phyloP scores from a whole-genome alignment of 1,284 basidiomycete species.

The Apiotrichum akiyoshidainum region DNA sequence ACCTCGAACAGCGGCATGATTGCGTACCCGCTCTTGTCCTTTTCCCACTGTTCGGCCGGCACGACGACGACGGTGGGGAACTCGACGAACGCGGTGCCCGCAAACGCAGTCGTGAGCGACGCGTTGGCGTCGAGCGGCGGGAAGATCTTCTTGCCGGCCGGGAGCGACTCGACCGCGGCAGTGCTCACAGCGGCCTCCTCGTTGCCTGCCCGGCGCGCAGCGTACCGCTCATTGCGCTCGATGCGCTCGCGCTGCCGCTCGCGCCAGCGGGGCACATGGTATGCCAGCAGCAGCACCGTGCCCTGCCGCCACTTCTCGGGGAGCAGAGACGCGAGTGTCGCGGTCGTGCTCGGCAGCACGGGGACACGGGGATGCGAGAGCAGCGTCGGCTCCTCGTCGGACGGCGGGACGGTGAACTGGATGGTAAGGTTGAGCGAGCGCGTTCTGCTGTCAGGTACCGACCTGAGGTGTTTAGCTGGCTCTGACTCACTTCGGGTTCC shows the following conservation, averaged over 20 bases:
- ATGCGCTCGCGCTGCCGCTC: constrained; percentile 10
- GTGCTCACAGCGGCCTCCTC: not conserved
- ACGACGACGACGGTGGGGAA: constrained; percentile 72
- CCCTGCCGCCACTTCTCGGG: constrained; percentile 10
- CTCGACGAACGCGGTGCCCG: constrained; percentile 67
- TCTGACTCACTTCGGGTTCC: constrained; percentile 68
- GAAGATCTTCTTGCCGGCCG: constrained; percentile 49
- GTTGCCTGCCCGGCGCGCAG: not conserved
- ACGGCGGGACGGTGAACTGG: constrained; percentile 62
- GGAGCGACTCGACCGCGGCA: not conserved
- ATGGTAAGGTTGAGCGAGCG: constrained; percentile 66
- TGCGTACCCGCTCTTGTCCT: constrained; percentile 54
- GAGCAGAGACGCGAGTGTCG: constrained; percentile 26
- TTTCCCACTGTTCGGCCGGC: constrained; percentile 57
- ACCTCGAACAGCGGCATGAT: constrained; percentile 42
- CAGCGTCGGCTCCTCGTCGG: constrained; percentile 32
- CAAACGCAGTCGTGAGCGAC: constrained; percentile 57
- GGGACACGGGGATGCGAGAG: constrained; percentile 27
- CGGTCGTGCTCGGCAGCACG: constrained; percentile 21
- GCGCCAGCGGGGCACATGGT: constrained; percentile 27
- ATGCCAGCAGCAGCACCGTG: constrained; percentile 25
- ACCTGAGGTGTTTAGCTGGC: not conserved
- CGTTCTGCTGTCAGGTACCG: constrained; percentile 13
- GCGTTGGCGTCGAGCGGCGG: constrained; percentile 59
- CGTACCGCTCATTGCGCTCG: constrained; percentile 2